Percentiles rank a stretch among this genome's conserved stretches.
Evolutionary conservation across 2,329 filamentous ascomycete species (phyloP).

Genomic region (Diaporthe vaccinii): DNA sequence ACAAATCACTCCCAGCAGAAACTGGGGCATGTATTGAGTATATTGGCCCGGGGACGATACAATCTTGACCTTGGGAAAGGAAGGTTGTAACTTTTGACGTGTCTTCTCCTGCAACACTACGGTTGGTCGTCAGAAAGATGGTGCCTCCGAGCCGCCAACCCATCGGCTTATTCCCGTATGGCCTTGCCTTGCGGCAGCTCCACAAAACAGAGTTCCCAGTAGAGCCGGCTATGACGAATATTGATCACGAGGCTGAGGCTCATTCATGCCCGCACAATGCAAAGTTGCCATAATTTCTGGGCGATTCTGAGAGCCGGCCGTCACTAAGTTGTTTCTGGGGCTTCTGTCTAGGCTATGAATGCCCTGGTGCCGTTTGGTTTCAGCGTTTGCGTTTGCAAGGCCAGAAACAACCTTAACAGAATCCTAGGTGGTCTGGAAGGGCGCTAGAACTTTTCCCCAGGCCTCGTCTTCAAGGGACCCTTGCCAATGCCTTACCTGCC

Average conservation of each 20-base stretch:
- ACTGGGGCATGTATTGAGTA: conserved; percentile 9
- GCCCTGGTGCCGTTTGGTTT: conserved; percentile 9
- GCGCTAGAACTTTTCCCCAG: conserved; percentile 31
- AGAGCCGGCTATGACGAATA: background rate
- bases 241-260: background rate
- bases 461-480: conserved; percentile 8
- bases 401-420: conserved; percentile 8
- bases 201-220: conserved; percentile 17
- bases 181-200: background rate
- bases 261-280: background rate
- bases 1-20: background rate
- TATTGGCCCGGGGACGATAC: background rate
- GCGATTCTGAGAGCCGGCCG: background rate
- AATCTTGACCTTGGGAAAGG: background rate
- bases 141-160: background rate
- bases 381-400: background rate
- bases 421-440: conserved; percentile 1
- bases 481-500: background rate
- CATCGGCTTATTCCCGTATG: conserved; percentile 3
- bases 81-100: background rate
- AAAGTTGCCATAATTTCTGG: background rate
- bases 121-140: background rate
- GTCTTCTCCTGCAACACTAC: background rate
- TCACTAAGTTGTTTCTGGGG: background rate
- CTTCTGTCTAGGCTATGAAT: background rate